These are phyloP conservation scores for Myxozyma monticola DNA, from an alignment of 805 yeast species.

Conservation along the genomic window DNA sequence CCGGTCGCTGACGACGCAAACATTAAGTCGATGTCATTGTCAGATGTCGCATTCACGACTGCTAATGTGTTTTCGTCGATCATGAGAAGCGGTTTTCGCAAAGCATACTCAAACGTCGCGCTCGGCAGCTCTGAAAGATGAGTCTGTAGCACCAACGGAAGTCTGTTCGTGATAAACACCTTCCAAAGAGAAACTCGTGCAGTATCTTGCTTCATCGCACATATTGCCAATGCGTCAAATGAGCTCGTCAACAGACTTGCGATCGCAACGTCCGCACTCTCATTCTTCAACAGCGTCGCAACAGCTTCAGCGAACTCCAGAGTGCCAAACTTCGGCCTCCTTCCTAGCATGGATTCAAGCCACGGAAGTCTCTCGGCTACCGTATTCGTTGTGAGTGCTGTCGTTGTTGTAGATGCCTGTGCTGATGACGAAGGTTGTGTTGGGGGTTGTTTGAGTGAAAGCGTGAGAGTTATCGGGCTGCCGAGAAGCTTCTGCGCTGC, in stretches of 20 bases:
- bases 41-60: slow-evolving; percentile 14
- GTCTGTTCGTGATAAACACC: slow-evolving; percentile 18
- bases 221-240: slow-evolving; percentile 10
- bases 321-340: slow-evolving; percentile 18
- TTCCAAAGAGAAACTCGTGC: slow-evolving; percentile 19
- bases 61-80: slow-evolving; percentile 19
- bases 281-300: background rate
- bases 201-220: slow-evolving; percentile 16
- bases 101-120: slow-evolving; percentile 20
- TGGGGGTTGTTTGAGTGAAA: no score
- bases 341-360: slow-evolving; percentile 14
- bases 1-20: slow-evolving; percentile 45
- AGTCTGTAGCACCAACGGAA: slow-evolving; percentile 12
- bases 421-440: no score
- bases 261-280: slow-evolving; percentile 17
- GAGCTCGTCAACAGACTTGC: slow-evolving; percentile 11
- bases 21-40: slow-evolving; percentile 45
- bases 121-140: slow-evolving; percentile 11
- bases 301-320: background rate
- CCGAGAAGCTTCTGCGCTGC: no score
- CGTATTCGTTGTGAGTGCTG: no score
- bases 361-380: slow-evolving; percentile 5
- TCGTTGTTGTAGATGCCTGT: no score
- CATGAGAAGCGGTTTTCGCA: slow-evolving; percentile 20
- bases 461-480: no score